Base-by-base conservation (phyloP, 495 filamentous ascomycete species). In the Aspergillus nidulans region DNA sequence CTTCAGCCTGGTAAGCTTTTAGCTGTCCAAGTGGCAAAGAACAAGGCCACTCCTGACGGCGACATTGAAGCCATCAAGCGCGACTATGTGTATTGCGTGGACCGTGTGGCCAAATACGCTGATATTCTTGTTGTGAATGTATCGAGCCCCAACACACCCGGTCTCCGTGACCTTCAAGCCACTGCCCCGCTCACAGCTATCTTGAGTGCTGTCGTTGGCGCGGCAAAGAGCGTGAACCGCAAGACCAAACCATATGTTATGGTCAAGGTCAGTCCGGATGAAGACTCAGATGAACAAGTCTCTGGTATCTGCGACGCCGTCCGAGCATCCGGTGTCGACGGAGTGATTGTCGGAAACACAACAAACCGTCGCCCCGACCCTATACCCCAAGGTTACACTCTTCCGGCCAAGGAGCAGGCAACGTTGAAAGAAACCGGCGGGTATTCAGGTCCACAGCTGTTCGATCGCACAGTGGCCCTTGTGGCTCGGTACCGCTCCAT, bases 111-210 rank as follows among this genome's bases (percentile, higher is more conserved):
- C 2, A 81, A 75, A 38, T 98, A 95, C 63, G 91, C 94, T 3
- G 94, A 98, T 63, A 89, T 98, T 28, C 71, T 98, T 4, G 91
- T 96, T 4, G 94, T 98, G 56, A 98, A 97, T 63, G 94, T 97
- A 7, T 96, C 91, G 57, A 92, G 89, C 57, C 94, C 94, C 6
- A 98, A 98, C 70, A 96, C 92, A 0, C 92, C 92, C 0, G 92
- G 94, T 1, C 78, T 98, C 18, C 81, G 94, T 13, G 83, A 85
- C 36, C 76, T 97, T 32, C 94, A 98, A 75, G 84, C 84, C 10
- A 78, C 84, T 1, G 90, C 85, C 24, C 91, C 91, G 5, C 70
- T 98, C 47, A 92, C 90, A 4, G 71, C 80, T 50, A 86, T 97
- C 48, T 71, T 98, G 40, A 78, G 76, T 4, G 89, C 87, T 0